Evolutionary conservation across 495 filamentous ascomycete genomes (phyloP).

Genomic region (Umbilicaria muhlenbergii): DNA sequence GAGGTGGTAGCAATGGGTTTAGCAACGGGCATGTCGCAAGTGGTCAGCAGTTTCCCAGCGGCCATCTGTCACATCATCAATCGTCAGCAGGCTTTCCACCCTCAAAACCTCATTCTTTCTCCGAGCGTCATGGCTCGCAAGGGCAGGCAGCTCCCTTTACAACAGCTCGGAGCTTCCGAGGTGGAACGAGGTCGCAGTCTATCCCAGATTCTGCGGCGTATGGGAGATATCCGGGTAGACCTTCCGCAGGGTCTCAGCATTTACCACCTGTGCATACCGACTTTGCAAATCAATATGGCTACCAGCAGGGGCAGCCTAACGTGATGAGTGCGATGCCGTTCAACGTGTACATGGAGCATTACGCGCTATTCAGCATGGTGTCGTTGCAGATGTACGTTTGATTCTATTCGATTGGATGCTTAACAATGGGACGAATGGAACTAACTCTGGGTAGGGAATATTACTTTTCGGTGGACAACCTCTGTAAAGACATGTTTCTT

Average conservation of each 20-base stretch:
- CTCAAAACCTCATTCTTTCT: conserved; percentile 8
- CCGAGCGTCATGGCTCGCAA: conserved; percentile 14
- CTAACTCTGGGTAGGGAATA: conserved; percentile 45
- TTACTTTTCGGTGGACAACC: conserved; percentile 92
- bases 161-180: conserved; percentile 19
- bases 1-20: conserved; percentile 25
- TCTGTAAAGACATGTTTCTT: conserved; percentile 86
- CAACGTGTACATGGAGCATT: conserved; percentile 40
- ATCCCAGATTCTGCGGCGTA: conserved; percentile 24
- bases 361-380: conserved; percentile 38
- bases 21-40: conserved; percentile 22
- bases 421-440: not conserved
- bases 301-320: conserved; percentile 34
- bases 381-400: conserved; percentile 49
- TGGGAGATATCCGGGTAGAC: conserved; percentile 16
- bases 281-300: conserved; percentile 28
- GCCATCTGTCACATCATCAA: conserved; percentile 26
- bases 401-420: not conserved
- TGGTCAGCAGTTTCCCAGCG: conserved; percentile 24
- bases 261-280: conserved; percentile 18
- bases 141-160: conserved; percentile 5
- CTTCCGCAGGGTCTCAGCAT: conserved; percentile 12
- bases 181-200: conserved; percentile 33
- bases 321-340: conserved; percentile 50
- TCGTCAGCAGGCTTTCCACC: conserved; percentile 13